phyloP scores from a whole-genome alignment of 257 asterid species.

The Scutellaria barbata region DNA sequence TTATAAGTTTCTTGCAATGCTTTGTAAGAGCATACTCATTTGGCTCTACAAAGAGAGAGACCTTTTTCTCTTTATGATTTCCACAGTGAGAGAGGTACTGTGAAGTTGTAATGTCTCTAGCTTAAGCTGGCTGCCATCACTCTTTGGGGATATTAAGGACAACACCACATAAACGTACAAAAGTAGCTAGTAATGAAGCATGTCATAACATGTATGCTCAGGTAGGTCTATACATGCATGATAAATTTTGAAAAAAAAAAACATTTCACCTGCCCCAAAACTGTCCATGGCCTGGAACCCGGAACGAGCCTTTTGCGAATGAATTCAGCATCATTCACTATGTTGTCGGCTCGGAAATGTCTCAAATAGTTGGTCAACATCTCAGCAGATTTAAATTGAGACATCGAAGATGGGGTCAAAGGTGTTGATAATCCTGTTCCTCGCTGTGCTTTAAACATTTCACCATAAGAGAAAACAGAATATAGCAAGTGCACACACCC shows the following conservation, averaged over 20 bases:
- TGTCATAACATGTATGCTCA: background rate
- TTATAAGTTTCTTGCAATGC: background rate
- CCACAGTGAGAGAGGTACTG: background rate
- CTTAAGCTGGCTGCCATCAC: background rate
- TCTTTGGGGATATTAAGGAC: background rate
- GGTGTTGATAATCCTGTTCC: slow-evolving; percentile 98
- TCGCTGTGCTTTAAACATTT: slow-evolving; percentile 63
- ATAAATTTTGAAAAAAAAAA: slow-evolving; percentile 10
- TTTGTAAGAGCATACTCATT: background rate
- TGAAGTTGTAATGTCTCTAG: slow-evolving; percentile 8
- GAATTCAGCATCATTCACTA: slow-evolving; percentile 88
- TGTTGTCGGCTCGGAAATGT: slow-evolving; percentile 93
- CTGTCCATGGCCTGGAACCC: slow-evolving; percentile 82
- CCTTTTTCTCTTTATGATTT: slow-evolving; percentile 2
- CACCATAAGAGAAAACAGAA: slow-evolving; percentile 34
- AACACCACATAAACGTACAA: background rate
- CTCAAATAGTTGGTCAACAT: slow-evolving; percentile 70
- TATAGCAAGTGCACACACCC: slow-evolving; percentile 4
- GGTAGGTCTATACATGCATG: background rate
- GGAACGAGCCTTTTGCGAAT: slow-evolving; percentile 81
- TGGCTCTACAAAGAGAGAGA: background rate
- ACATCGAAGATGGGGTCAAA: slow-evolving; percentile 78
- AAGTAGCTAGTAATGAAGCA: slow-evolving; percentile 14
- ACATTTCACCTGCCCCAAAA: slow-evolving; percentile 87
- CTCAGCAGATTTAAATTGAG: slow-evolving; percentile 68